phyloP scores from a whole-genome alignment of 768 basidiomycete species.

The Podaxis sp. region DNA sequence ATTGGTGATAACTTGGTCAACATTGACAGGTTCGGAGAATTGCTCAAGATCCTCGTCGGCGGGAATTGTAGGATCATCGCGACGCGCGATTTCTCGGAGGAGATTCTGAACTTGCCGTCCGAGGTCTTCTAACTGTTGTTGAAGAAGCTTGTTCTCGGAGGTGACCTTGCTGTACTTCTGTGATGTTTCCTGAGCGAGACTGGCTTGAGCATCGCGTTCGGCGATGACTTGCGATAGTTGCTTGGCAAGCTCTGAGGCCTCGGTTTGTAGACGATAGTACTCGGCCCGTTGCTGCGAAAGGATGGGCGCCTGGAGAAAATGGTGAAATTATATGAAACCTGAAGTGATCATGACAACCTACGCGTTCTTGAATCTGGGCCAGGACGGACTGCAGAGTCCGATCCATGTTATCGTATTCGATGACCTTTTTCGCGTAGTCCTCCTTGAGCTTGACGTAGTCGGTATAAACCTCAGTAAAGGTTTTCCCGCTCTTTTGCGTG shows the following conservation, averaged over 20 bases:
- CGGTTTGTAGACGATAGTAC: conserved; percentile 78
- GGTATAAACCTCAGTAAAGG: conserved; percentile 91
- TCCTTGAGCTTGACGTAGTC: conserved; percentile 87
- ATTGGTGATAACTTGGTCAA: conserved; percentile 81
- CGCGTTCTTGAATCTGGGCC: conserved; percentile 88
- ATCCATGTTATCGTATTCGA: conserved; percentile 84
- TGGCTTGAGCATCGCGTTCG: conserved; percentile 67
- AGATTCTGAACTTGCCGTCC: conserved; percentile 81
- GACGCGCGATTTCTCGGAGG: conserved; percentile 73
- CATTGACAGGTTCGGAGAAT: conserved; percentile 37
- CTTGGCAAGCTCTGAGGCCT: conserved; percentile 74
- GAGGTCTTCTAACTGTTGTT: conserved; percentile 77
- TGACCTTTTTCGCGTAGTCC: conserved; percentile 69
- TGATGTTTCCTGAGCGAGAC: conserved; percentile 49
- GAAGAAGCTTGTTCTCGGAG: conserved; percentile 62
- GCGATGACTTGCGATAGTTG: conserved; percentile 73
- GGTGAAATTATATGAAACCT: not conserved
- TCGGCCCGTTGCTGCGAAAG: conserved; percentile 87
- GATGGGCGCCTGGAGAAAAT: conserved; percentile 69
- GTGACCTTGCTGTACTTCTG: conserved; percentile 58
- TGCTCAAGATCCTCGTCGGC: conserved; percentile 57
- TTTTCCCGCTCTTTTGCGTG: conserved; percentile 78
- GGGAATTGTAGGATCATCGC: conserved; percentile 79
- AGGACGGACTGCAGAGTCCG: conserved; percentile 75
- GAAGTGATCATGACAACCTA: conserved; percentile 28